phyloP scores from a whole-genome alignment of 2,329 filamentous ascomycete genomes.

The Zymoseptoria pseudotritici region DNA sequence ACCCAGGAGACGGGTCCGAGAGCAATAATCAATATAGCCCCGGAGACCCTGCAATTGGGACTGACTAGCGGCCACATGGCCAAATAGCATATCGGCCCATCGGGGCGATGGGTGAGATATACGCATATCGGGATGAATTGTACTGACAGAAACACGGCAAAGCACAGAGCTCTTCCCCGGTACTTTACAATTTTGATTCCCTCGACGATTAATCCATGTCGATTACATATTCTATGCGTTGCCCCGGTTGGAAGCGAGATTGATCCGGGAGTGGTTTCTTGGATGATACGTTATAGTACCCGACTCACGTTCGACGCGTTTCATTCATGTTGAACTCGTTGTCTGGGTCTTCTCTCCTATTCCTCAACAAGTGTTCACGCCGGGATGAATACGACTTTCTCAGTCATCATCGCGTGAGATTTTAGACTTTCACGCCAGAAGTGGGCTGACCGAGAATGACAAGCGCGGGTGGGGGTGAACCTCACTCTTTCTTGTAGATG shows the following conservation, averaged over 20 bases:
- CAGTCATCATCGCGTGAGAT: not conserved
- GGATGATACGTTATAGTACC: not conserved
- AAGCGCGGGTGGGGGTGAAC: not conserved
- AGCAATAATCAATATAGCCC: not conserved
- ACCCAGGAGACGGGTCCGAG: not conserved
- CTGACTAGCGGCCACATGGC: not conserved
- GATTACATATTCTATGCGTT: not conserved
- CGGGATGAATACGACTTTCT: too few species aligned
- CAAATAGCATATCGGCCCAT: not conserved
- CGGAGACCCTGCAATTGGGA: not conserved
- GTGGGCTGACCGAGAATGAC: not conserved
- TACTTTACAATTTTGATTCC: not conserved
- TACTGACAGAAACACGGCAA: not conserved
- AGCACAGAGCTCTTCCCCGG: not conserved
- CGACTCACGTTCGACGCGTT: not conserved
- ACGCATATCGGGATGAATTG: not conserved
- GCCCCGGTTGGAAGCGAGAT: not conserved
- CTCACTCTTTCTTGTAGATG: too few species aligned
- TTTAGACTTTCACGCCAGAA: not conserved
- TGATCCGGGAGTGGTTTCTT: not conserved
- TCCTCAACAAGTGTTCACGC: not conserved
- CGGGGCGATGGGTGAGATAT: too few species aligned
- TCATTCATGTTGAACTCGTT: not conserved
- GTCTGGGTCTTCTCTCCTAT: not conserved
- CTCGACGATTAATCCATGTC: not conserved